Base-by-base conservation (phyloP, 257 asterid genomes). In the Parsonsia alboflavescens region DNA sequence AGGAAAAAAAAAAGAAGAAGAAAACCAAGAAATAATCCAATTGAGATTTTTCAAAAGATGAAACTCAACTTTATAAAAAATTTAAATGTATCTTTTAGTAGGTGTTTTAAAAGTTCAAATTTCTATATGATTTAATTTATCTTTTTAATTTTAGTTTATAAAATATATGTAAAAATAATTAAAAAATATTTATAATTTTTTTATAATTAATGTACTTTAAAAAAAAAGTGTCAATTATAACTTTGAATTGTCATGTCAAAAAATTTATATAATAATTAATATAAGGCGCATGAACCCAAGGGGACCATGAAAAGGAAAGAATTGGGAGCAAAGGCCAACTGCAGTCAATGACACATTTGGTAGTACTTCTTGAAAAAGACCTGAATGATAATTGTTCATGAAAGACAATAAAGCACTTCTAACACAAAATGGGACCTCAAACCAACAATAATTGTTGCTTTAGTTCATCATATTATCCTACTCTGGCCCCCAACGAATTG, bases 391-490 rank as follows among this genome's bases (percentile, higher is more conserved):
- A 82, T 80, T 81, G 82, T 19, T 74, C 83, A 77, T 58, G 61
- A 70, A 77, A 46, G 84, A 73, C 73, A 72, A 44, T 33, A 78
- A 75, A 71, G 54, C 72, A 79, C 75, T 71, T 80, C 73, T 57
- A 76, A 69, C 77, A 80, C 22, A 50, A 39, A 41, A 77, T 81
- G 93, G 93, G 90, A 56, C 90, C 93, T 81, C 77, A 62, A 63
- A 26, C 10, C 58, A 67, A 26, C 78, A 84, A 84, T 84, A 45
- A 82, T 86, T 81, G 83, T 52, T 80, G 16, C 16, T 21, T 41
- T n/a, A 46, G 24, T 1, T 41, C 19, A 33, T 52, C 16, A 53
- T 53, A 28, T 54, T 21, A 54, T 54, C 63, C 22, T 22, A n/a
- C n/a, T n/a, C n/a, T n/a, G n/a, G n/a, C n/a, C n/a, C n/a, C n/a